phyloP scores from a whole-genome alignment of 352 stramenopile species.

The Blastocystis sp. region DNA sequence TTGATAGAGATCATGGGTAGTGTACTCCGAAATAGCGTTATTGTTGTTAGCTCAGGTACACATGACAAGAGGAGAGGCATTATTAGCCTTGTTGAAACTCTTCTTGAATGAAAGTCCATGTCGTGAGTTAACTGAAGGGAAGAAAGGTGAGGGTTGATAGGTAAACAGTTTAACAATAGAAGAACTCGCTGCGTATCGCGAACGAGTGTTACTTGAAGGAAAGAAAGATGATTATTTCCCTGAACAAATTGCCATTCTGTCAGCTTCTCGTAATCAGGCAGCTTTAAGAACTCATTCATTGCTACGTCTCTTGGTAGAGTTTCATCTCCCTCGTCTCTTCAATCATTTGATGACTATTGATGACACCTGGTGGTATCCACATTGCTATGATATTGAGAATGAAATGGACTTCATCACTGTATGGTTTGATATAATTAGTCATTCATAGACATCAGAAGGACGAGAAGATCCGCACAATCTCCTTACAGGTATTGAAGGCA shows the following conservation, averaged over 20 bases:
- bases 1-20: not conserved
- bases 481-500: not conserved
- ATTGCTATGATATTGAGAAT: conserved; percentile 18
- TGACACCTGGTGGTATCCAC: conserved; percentile 39
- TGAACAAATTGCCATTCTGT: not conserved
- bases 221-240: not conserved
- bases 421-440: not conserved
- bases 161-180: not conserved
- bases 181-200: not conserved
- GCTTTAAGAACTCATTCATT: not conserved
- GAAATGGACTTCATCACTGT: conserved; percentile 16
- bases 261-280: not conserved
- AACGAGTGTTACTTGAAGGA: not conserved
- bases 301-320: not conserved
- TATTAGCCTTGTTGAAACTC: not conserved
- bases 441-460: not conserved
- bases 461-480: not conserved
- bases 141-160: too few relatives aligned
- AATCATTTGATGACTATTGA: not conserved
- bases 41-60: not conserved
- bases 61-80: not conserved
- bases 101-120: not conserved
- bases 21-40: not conserved
- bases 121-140: too few relatives aligned
- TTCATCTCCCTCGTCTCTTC: not conserved